These are phyloP conservation scores for Emericellopsis cladophorae DNA, from an alignment of 2,329 filamentous ascomycete species.

Conservation along the genomic window DNA sequence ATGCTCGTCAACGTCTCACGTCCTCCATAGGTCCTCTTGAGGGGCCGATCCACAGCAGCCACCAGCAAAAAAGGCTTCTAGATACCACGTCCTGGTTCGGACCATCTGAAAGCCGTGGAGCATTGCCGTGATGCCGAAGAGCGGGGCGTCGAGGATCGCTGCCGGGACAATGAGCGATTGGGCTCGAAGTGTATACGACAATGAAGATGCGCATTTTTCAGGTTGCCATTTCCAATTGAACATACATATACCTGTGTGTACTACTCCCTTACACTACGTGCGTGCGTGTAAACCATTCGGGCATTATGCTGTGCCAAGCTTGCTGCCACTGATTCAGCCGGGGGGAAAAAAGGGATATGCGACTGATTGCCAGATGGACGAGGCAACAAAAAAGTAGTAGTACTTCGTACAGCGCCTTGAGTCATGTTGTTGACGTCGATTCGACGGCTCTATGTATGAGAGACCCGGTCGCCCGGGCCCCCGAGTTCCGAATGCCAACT, in stretches of 20 bases:
- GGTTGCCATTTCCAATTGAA: constrained; percentile 9
- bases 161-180: too few species aligned
- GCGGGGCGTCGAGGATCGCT: too few species aligned
- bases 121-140: constrained; percentile 9
- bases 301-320: neutral
- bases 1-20: too few species aligned
- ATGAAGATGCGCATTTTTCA: constrained; percentile 10
- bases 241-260: constrained; percentile 5
- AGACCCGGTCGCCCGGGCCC: neutral
- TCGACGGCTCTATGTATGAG: too few species aligned
- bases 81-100: constrained; percentile 12
- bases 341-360: neutral
- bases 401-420: neutral
- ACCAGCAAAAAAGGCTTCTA: constrained; percentile 10
- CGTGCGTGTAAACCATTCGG: neutral
- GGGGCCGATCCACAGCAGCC: constrained; percentile 8
- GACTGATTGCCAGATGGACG: neutral
- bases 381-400: neutral
- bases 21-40: neutral
- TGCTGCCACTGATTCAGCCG: neutral
- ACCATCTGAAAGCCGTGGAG: constrained; percentile 11
- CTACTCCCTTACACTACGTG: constrained; percentile 1
- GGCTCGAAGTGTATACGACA: too few species aligned
- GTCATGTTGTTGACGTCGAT: too few species aligned
- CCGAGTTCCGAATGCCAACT: too few species aligned